Conservation (phyloP, 1,284 basidiomycete species). For the Cryptococcus amylolentus region DNA sequence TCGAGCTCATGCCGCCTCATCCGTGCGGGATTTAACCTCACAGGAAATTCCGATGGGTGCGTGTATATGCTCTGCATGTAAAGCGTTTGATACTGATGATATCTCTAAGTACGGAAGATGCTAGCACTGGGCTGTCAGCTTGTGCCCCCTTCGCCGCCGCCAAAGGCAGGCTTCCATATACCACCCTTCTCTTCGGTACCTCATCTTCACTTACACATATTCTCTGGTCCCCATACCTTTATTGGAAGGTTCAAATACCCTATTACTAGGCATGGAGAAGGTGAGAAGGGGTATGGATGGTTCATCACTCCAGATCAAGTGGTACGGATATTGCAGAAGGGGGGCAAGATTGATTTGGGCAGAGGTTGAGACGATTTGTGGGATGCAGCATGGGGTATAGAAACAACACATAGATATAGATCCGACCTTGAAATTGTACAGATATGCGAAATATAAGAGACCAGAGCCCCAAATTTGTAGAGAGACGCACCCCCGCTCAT, state of each 20-base stretch:
- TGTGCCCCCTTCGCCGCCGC: conserved; percentile 52
- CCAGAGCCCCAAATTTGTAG: not conserved
- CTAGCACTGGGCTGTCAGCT: conserved; percentile 57
- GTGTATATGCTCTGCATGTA: not conserved
- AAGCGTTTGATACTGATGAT: not conserved
- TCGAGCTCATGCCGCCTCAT: conserved; percentile 58
- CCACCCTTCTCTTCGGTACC: conserved; percentile 75
- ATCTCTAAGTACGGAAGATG: conserved; percentile 59
- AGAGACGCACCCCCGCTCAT: conserved; percentile 5
- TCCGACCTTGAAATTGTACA: too few species aligned
- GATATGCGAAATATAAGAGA: too few species aligned
- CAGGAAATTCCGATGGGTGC: conserved; percentile 57
- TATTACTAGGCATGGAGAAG: conserved; percentile 28
- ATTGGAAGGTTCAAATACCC: conserved; percentile 60
- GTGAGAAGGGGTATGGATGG: conserved; percentile 68
- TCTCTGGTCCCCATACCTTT: conserved; percentile 64
- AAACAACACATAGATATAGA: too few species aligned
- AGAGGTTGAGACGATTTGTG: not conserved
- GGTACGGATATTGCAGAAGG: conserved; percentile 60
- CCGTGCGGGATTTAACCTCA: conserved; percentile 55
- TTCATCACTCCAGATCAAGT: conserved; percentile 67
- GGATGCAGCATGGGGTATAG: too few species aligned
- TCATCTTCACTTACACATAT: conserved; percentile 76
- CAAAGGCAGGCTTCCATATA: conserved; percentile 73
- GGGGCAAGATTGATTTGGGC: conserved; percentile 55